Evolutionary conservation across 345 rosid genomes (phyloP).

Genomic region (Citrus mangshanensis): DNA sequence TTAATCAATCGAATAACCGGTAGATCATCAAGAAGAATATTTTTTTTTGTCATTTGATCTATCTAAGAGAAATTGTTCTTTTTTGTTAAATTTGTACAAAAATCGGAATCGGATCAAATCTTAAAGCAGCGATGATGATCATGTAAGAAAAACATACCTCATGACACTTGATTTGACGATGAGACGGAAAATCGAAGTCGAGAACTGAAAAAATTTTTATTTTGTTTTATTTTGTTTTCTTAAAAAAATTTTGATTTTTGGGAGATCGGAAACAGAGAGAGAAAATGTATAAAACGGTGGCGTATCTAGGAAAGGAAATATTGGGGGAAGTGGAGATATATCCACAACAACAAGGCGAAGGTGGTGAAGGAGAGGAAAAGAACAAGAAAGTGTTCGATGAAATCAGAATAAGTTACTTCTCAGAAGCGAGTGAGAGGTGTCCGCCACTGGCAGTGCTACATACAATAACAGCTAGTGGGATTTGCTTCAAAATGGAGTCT

Average conservation of each 20-base stretch:
- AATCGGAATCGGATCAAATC: conserved; percentile 43
- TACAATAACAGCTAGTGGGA: conserved; percentile 65
- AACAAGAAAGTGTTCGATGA: conserved; percentile 56
- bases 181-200: conserved; percentile 22
- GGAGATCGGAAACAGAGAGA: conserved; percentile 13
- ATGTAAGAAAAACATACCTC: conserved; percentile 2
- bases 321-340: conserved; percentile 82
- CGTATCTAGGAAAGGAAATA: conserved; percentile 57
- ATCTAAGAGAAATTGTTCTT: conserved; percentile 11
- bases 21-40: conserved; percentile 15
- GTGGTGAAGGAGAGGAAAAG: conserved; percentile 29
- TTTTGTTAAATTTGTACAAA: conserved; percentile 18
- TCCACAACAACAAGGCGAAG: conserved; percentile 42
- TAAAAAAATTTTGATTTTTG: background rate
- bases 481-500: conserved; percentile 94
- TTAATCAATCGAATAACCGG: conserved; percentile 12
- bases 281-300: conserved; percentile 67
- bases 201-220: conserved; percentile 22
- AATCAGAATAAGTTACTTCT: conserved; percentile 63
- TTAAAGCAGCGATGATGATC: conserved; percentile 26
- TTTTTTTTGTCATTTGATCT: conserved; percentile 21
- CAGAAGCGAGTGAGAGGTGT: conserved; percentile 87
- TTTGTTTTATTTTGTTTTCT: background rate
- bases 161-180: conserved; percentile 5
- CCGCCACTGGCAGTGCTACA: conserved; percentile 92